phyloP scores from a whole-genome alignment of 2,329 filamentous ascomycete genomes.

The Pestalotiopsis sp. region DNA sequence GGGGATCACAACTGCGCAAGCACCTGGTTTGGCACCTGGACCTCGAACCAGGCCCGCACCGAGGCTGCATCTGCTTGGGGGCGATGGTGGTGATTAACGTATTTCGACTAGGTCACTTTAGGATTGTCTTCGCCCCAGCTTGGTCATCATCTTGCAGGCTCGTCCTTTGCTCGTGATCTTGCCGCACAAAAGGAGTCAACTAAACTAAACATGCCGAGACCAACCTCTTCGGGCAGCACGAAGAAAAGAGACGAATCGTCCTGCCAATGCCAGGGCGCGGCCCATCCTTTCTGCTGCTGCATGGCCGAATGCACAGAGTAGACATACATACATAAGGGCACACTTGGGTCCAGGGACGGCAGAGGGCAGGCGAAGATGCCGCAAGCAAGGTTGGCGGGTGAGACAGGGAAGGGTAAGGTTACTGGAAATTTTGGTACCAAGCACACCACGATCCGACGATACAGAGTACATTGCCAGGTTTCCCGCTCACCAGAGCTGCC shows the following conservation, averaged over 20 bases:
- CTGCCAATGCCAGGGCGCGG: not conserved
- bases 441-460: not conserved
- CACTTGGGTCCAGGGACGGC: not conserved
- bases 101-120: not conserved
- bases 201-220: not conserved
- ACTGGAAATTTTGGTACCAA: not conserved
- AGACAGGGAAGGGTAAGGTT: not conserved
- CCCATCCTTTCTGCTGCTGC: not conserved
- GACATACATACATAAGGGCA: not conserved
- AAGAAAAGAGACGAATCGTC: not conserved
- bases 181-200: not conserved
- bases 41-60: not conserved
- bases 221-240: not conserved
- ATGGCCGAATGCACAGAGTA: not conserved
- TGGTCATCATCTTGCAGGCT: not conserved
- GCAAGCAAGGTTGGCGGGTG: not conserved
- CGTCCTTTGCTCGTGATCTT: not conserved
- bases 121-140: not conserved
- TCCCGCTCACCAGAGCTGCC: not conserved
- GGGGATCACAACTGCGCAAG: not conserved
- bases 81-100: not conserved
- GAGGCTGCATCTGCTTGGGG: not conserved
- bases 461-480: not conserved
- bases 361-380: not conserved
- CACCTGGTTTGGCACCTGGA: not conserved